A percentile compares a stretch with the other conserved stretches of the same genome.
These are phyloP conservation scores for Cutaneotrichosporon spelunceum DNA, from an alignment of 1,284 basidiomycete genomes.

Conservation along the genomic window DNA sequence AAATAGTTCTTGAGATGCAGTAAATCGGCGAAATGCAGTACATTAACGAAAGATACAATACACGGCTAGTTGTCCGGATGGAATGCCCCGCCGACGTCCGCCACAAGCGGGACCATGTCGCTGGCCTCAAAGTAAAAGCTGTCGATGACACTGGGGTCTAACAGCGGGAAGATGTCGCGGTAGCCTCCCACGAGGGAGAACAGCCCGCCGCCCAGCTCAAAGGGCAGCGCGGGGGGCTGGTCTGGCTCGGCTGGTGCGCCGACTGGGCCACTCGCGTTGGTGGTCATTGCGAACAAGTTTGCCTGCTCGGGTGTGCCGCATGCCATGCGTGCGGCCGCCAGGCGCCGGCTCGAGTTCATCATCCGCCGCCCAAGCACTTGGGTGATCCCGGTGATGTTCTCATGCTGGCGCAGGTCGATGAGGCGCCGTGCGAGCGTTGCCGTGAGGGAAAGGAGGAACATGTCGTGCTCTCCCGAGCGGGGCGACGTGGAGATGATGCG, in stretches of 20 bases:
- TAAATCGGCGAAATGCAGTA: too few species aligned
- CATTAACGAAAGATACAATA: too few species aligned
- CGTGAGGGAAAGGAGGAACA: constrained; percentile 23
- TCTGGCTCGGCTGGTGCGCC: not conserved
- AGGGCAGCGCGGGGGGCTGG: not conserved
- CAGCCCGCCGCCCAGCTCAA: constrained; percentile 1
- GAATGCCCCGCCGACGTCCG: too few species aligned
- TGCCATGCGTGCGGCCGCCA: constrained; percentile 4
- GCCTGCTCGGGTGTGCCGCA: not conserved
- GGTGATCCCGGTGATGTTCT: constrained; percentile 22
- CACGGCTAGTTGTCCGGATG: too few species aligned
- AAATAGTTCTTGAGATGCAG: too few species aligned
- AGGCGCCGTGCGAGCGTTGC: constrained; percentile 20
- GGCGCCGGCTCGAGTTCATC: constrained; percentile 19
- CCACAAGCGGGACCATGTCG: too few species aligned
- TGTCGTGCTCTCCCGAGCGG: constrained; percentile 17
- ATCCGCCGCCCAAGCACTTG: constrained; percentile 22
- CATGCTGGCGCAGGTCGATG: constrained; percentile 21
- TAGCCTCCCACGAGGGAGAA: not conserved
- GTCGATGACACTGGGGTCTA: not conserved
- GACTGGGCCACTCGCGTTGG: not conserved
- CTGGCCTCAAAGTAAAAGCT: not conserved
- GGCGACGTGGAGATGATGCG: constrained; percentile 21
- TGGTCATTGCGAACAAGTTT: not conserved
- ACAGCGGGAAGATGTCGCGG: not conserved